Evolutionary conservation across 106 monocot species (phyloP), one percentile per base, ranked within the genome.

Genomic region (Hemerocallis citrina): DNA sequence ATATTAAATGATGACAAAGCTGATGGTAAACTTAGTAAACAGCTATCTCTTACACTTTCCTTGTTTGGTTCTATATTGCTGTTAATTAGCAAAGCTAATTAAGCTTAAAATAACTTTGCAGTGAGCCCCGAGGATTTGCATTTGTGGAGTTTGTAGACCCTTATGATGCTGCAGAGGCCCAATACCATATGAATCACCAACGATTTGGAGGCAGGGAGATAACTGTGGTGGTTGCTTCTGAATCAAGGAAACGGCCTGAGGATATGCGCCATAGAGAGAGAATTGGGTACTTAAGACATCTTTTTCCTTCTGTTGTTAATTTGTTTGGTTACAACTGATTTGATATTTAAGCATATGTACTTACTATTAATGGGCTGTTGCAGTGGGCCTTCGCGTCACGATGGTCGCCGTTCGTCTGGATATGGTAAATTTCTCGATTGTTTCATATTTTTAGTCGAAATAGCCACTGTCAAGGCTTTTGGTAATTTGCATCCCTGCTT

Each of bases 131-230:
- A 29, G 94, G 86, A 0, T 95, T 95, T 83, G 94, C 80, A 43
- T 95, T 95, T 72, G 86, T 95, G 66, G 72, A 95, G 65, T 95
- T 80, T 66, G 73, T 89, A 66, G 86, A 89, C 63, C 71, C 86
- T 45, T 75, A 70, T 57, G 94, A 95, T 75, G 94, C 94, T 23
- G 70, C 83, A 4, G 89, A 95, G 48, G 94, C 94, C 32, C 89
- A 89, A 59, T 86, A 86, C 73, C 89, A 82, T 55, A 89, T 95
- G 94, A 86, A 95, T 74, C 77, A 73, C 3, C 85, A 86, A 52
- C 61, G 61, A 7, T 62, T 62, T 62, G 35, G 48, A 29, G 69
- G 69, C 24, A 59, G 69, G 23, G 69, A 69, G 47, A 60, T 69
- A 21, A 60, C 69, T 25, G 69, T 69, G 47, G 69, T 69, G 19